Conservation (phyloP, 2,329 filamentous ascomycete species). For the Penicillium polonicum region DNA sequence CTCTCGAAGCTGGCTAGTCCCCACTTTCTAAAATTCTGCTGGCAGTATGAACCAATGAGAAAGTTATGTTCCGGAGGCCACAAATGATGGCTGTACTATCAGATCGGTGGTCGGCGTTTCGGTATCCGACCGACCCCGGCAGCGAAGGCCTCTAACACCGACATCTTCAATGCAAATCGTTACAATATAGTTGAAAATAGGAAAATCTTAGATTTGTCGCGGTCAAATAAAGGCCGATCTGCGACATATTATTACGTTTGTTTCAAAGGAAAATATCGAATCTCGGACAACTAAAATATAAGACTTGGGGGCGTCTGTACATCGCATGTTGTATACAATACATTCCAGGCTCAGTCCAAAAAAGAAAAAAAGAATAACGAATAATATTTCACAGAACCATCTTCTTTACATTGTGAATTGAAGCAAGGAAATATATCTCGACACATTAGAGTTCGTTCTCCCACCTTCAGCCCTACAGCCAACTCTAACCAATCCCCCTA, state of each 20-base stretch:
- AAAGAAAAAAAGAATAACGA: too few relatives aligned
- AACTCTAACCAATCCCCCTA: background rate
- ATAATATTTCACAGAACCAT: too few relatives aligned
- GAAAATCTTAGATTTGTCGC: background rate
- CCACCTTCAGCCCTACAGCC: too few relatives aligned
- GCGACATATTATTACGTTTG: background rate
- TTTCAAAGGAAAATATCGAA: background rate
- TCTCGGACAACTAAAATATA: background rate
- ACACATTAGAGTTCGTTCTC: background rate
- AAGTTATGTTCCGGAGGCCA: too few relatives aligned
- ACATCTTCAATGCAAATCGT: background rate
- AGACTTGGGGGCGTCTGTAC: background rate
- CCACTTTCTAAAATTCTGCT: too few relatives aligned
- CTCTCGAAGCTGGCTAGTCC: too few relatives aligned
- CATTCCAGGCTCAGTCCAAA: background rate
- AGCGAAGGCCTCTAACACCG: background rate
- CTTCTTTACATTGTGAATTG: background rate
- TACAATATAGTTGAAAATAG: background rate
- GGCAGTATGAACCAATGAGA: too few relatives aligned
- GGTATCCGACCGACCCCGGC: background rate
- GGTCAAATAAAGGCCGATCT: background rate
- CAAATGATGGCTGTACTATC: too few relatives aligned
- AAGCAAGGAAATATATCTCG: background rate
- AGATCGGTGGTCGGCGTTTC: conserved; percentile 5
- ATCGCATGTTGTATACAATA: background rate